Base-by-base conservation (phyloP, 2,329 filamentous ascomycete species). In the Colletotrichum zoysiae region DNA sequence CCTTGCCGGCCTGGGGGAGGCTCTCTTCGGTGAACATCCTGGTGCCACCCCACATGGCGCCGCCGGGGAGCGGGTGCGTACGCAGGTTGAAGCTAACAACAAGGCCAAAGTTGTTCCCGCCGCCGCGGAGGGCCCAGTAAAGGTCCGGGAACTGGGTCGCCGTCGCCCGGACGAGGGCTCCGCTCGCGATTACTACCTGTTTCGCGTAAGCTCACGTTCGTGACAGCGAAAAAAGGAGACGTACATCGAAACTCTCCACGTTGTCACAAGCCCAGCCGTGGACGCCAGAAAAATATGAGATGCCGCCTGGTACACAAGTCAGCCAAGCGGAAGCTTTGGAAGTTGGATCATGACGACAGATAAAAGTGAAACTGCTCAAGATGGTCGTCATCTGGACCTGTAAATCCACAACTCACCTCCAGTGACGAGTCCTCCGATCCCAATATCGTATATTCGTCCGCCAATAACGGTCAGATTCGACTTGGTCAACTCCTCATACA, bases 51-150 rank as follows among this genome's bases (percentile, higher is more conserved):
- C 82, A 84, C 62, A 86, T 77, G 2, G 78, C 42, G 16, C 79
- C 81, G 9, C 77, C 67, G 1, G 71, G 73, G 18, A 79, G 80
- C 1, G 79, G 76, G 57, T 81, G 79, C 0, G 82, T 82, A 16
- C 77, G 77, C 18, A 86, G 76, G 30, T 84, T 81, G 77, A 90
- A 83, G 12, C 85, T 85, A 12, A 84, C 81, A 5, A 90, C 86
- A 5, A 90, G 81, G n/a, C 85, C 88, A 73, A 87, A 90, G 58
- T 85, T 89, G 44, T 86, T 87, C 2, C 87, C 86, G 3, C 86
- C 86, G 23, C 87, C 87, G 48, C 83, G 81, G 1, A 90, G 81
- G 2, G 87, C 89, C 86, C 87, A 90, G 78, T 86, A 90, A 1
- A 91, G 80, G 66, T 90, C 87, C 0, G 81, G 69, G 67, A 89